Evolutionary conservation across 192 early-diverging fungal species (phyloP), one percentile per base, ranked within the genome.

Genomic region (Blastocladiella britannica): DNA sequence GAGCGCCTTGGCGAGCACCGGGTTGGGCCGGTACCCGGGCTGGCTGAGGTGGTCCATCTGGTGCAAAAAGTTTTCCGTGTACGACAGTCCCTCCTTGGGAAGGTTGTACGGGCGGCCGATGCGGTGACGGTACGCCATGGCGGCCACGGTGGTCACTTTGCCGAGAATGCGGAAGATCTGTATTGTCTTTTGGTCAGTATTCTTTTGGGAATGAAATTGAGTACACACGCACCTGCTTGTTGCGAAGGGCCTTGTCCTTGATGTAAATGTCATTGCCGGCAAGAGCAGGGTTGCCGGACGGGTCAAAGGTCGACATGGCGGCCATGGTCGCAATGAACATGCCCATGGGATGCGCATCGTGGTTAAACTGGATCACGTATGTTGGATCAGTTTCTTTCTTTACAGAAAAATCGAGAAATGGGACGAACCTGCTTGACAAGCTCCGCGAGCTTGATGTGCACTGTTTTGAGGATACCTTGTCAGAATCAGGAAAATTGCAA

Each of bases 211-310:
- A n/a, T n/a, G n/a, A n/a, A n/a, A n/a, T n/a, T n/a, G n/a, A n/a
- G n/a, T n/a, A n/a, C n/a, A n/a, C n/a, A n/a, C n/a, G n/a, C n/a
- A n/a, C n/a, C 47, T 76, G 70, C 53, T 72, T 69, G 62, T 72
- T 78, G 28, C 74, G 61, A 15, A 66, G 56, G 20, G 37, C 26
- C 25, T 63, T 25, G 53, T 68, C 52, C n/a, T 31, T 29, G 25
- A 26, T 60, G 58, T 67, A 71, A 7, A 71, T 30, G 55, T 66
- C 69, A 25, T 68, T 61, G 31, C 80, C 80, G 28, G 69, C 53
- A 20, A 83, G 63, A 2, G 81, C 77, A 8, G 81, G 80, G 62
- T 82, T 83, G 5, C 81, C 81, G 30, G 83, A 79, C 22, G 81
- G 81, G 54, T 82, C 76, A 58, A 82, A 79, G 37, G 79, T 83